Evolutionary conservation across 306 rosid species (phyloP).

Genomic region (Cucumis hystrix): DNA sequence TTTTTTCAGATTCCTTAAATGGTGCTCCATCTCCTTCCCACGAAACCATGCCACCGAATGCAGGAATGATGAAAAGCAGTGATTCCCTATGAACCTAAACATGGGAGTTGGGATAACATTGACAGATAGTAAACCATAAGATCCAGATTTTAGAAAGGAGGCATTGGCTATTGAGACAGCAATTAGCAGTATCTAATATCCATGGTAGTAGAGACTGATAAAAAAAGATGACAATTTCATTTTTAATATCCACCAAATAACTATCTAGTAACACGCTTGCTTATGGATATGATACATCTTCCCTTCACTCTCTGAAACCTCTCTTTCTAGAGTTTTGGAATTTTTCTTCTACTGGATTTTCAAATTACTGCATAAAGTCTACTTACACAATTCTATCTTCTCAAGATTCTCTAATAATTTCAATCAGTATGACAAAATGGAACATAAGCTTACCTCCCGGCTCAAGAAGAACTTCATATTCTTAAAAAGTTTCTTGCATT

Average conservation of each 20-base stretch:
- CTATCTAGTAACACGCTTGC: background rate
- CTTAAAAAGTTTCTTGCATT: conserved; percentile 65
- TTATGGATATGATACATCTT: background rate
- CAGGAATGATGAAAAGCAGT: conserved; percentile 71
- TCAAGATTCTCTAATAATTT: background rate
- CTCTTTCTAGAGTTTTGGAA: background rate
- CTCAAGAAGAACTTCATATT: conserved; percentile 73
- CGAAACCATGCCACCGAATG: conserved; percentile 85
- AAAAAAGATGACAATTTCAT: background rate
- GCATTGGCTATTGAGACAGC: too few species aligned
- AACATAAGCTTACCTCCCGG: conserved; percentile 56
- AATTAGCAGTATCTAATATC: background rate
- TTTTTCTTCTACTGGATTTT: background rate
- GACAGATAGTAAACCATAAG: background rate
- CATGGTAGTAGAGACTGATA: background rate
- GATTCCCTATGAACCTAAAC: conserved; percentile 84
- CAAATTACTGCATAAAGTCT: background rate
- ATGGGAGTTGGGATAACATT: background rate
- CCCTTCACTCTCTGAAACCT: background rate
- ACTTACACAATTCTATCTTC: background rate
- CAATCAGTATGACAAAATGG: conserved; percentile 6
- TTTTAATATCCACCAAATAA: background rate
- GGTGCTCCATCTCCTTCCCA: conserved; percentile 96
- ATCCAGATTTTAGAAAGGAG: background rate
- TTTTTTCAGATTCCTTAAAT: conserved; percentile 53